phyloP scores from a whole-genome alignment of 176 grass and related monocot species.

The Juncus inflexus region DNA sequence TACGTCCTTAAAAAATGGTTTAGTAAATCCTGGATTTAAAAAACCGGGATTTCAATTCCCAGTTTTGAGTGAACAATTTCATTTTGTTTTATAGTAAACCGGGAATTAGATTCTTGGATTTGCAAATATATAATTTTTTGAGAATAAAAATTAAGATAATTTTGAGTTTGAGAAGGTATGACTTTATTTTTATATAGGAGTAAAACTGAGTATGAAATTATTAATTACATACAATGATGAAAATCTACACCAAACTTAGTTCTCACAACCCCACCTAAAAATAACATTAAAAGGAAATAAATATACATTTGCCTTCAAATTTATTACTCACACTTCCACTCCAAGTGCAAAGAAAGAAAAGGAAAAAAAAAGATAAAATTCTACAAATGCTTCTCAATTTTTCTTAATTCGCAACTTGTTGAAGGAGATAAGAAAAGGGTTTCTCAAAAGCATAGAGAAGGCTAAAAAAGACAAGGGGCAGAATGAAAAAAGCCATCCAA shows the following conservation, averaged over 20 bases:
- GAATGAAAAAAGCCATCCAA: slow-evolving; percentile 46
- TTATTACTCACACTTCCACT: background rate
- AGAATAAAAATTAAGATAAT: no score
- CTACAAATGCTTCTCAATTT: background rate
- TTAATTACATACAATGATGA: no score
- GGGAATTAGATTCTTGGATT: no score
- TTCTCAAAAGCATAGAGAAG: slow-evolving; percentile 47
- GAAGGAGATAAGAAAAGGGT: slow-evolving; percentile 35
- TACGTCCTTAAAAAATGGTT: no score
- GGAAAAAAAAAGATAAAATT: background rate
- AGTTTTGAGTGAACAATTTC: no score
- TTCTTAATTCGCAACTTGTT: slow-evolving; percentile 20
- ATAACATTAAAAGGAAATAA: background rate
- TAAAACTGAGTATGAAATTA: no score
- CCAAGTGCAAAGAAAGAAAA: background rate
- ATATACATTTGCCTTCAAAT: background rate
- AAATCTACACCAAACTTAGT: background rate
- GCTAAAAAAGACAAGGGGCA: slow-evolving; percentile 48
- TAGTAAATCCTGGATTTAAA: no score
- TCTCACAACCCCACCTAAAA: background rate
- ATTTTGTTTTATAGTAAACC: no score
- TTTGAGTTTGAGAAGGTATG: no score
- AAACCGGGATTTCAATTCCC: no score
- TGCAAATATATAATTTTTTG: no score
- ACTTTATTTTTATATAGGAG: no score